Evolutionary conservation across 495 filamentous ascomycete species (phyloP).

Genomic region (Schizothecium vesticola): DNA sequence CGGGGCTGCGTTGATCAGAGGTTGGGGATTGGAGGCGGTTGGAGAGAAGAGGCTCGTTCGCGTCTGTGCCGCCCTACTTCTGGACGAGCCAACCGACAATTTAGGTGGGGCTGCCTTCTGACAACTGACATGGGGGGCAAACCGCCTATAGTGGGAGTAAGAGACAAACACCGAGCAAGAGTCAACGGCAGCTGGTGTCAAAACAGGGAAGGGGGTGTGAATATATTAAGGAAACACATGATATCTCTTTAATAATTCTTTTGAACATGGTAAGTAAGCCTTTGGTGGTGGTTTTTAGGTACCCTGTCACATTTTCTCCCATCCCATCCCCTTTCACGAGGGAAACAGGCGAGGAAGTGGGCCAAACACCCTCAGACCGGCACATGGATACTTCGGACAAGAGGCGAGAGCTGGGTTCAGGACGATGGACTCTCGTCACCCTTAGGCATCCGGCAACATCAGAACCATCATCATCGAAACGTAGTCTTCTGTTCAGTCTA

Average conservation of each 20-base stretch:
- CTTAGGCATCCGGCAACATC: no score
- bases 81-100: not conserved
- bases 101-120: not conserved
- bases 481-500: conserved; percentile 28
- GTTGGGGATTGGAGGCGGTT: not conserved
- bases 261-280: not conserved
- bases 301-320: not conserved
- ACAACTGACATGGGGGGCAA: not conserved
- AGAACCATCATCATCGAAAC: conserved; percentile 2
- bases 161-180: no score
- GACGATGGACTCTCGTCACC: no score
- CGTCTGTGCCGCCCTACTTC: not conserved
- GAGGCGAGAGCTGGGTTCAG: not conserved
- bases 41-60: not conserved
- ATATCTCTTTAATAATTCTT: not conserved
- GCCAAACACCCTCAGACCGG: not conserved
- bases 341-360: no score
- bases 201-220: not conserved
- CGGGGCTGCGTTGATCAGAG: not conserved
- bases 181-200: no score
- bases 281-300: not conserved
- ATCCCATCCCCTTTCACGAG: not conserved
- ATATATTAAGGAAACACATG: not conserved
- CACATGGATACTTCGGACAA: no score
- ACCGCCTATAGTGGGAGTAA: no score